phyloP scores from a whole-genome alignment of 805 yeast genomes.

The Kodamaea nitidulidarum region DNA sequence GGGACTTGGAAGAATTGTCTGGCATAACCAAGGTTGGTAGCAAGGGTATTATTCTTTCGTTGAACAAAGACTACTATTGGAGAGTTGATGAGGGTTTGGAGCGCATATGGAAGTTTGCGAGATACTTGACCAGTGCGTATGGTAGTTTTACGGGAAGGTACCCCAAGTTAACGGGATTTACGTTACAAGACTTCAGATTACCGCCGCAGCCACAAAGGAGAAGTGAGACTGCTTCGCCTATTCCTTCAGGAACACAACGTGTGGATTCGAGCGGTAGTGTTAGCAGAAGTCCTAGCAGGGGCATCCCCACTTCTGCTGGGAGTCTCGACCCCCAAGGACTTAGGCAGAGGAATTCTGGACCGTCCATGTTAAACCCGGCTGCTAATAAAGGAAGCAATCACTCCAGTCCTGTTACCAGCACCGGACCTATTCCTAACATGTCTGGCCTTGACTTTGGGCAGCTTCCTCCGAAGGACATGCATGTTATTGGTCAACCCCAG shows the following conservation, averaged over 20 bases:
- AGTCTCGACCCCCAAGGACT: neutral
- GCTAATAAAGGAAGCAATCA: neutral
- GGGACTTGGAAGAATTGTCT: constrained; percentile 75
- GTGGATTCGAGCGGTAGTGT: neutral
- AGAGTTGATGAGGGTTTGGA: constrained; percentile 35
- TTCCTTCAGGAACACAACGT: too few relatives aligned
- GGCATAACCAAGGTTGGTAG: constrained; percentile 50
- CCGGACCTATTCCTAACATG: neutral
- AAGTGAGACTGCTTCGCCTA: neutral
- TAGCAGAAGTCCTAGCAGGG: neutral
- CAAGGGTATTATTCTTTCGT: constrained; percentile 53
- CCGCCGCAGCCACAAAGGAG: constrained; percentile 15
- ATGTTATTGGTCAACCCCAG: neutral
- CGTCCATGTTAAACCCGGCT: neutral
- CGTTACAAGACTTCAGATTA: constrained; percentile 32
- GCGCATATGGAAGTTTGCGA: constrained; percentile 32
- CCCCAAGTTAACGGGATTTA: constrained; percentile 33
- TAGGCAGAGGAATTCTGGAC: neutral
- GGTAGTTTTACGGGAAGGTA: constrained; percentile 35
- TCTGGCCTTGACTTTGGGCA: neutral
- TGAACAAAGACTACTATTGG: constrained; percentile 87
- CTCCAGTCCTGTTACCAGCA: neutral
- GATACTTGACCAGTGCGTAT: constrained; percentile 29
- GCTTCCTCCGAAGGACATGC: neutral
- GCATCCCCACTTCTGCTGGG: neutral